These are phyloP conservation scores for Candida saitoana DNA, from an alignment of 805 yeast genomes.

Conservation along the genomic window DNA sequence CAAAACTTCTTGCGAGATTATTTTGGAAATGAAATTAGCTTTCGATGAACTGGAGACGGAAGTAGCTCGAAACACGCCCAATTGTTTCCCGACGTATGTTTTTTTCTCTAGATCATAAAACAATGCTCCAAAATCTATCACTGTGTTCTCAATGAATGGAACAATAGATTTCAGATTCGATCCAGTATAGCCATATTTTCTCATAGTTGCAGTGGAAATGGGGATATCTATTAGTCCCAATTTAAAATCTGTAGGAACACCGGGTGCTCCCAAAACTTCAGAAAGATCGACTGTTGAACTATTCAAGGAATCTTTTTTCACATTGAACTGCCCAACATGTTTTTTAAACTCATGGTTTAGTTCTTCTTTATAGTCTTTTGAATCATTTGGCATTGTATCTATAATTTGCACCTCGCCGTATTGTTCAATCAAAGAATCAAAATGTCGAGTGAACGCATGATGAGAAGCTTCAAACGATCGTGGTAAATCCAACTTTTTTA, in stretches of 20 bases:
- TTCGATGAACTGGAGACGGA: conserved; percentile 48
- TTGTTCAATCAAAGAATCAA: conserved; percentile 43
- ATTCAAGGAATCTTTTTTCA: conserved; percentile 1
- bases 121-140: conserved; percentile 45
- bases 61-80: conserved; percentile 48
- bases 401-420: conserved; percentile 48
- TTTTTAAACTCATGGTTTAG: conserved; percentile 36
- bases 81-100: conserved; percentile 42
- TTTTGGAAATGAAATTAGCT: conserved; percentile 45
- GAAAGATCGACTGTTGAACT: neutral
- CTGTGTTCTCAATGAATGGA: conserved; percentile 23
- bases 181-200: conserved; percentile 31
- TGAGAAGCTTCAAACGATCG: conserved; percentile 52
- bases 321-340: conserved; percentile 32
- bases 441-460: conserved; percentile 49
- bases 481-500: conserved; percentile 44
- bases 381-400: conserved; percentile 44
- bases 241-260: conserved; percentile 1
- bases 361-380: conserved; percentile 42
- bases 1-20: conserved; percentile 46
- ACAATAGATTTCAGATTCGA: conserved; percentile 31
- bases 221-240: conserved; percentile 27
- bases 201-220: conserved; percentile 27
- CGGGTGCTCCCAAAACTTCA: neutral
- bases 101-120: conserved; percentile 35